Evolutionary conservation across 768 basidiomycete species (phyloP), one percentile per base, ranked within the genome.

Genomic region (Lentinula lateritia): DNA sequence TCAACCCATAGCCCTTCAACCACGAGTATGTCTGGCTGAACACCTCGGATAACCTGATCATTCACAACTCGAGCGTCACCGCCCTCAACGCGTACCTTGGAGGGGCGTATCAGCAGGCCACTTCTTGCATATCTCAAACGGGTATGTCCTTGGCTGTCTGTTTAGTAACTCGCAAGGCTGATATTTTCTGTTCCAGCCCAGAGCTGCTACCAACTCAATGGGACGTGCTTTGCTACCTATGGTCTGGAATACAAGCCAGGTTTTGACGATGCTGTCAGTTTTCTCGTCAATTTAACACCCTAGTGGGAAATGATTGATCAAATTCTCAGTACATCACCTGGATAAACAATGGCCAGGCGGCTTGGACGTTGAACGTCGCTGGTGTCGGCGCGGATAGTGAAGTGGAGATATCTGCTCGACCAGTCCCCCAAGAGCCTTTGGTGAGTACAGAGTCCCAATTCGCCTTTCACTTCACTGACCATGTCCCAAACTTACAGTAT

Each of bases 361-460:
- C 82, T 7, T 89, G 87, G 88, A 87, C 85, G 7, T 62, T 89
- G 50, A 72, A 76, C 54, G 75, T 74, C 3, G 72, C 69, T 2
- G 83, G 81, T 10, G 61, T 90, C 50, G 84, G 70, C 1, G 69
- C 80, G 0, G 84, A 92, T 71, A 50, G 76, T 1, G 66, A 66
- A 20, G 78, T 80, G 0, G 79, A 87, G 62, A 85, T 91, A 48
- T 70, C 78, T 9, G 71, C 79, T 1, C 76, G 90, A n/a, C 78
- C 83, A 2, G 75, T 92, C 23, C 75, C 90, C 0, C 78, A 83
- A 65, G 90, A 92, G 64, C 90, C 90, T 0, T 87, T 91, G 86
- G 86, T 86, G 63, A 10, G 75, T 62, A 50, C 18, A 18, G 28
- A 16, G 39, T 38, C 50, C 61, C 20, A 28, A 48, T 18, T 13